Conservation (phyloP, 352 stramenopile species). For the Globisporangium solare region DNA sequence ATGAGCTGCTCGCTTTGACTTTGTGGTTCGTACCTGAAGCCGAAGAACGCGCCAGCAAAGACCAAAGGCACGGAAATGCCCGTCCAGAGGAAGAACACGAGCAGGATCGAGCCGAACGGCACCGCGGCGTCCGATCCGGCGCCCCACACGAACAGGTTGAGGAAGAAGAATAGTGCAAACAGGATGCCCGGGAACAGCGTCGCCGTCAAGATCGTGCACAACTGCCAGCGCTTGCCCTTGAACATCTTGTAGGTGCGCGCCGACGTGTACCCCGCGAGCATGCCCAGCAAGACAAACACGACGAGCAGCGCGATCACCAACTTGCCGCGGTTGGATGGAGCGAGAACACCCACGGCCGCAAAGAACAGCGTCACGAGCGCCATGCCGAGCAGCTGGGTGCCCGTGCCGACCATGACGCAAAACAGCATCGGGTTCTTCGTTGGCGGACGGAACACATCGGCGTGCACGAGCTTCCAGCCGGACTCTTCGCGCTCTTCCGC, state of each 20-base stretch:
- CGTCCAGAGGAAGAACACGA: conserved; percentile 99
- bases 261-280: conserved; percentile 94
- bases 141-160: conserved; percentile 96
- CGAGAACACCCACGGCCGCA: conserved; percentile 94
- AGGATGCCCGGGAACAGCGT: conserved; percentile 96
- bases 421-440: conserved; percentile 95
- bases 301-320: conserved; percentile 97
- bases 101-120: conserved; percentile 96
- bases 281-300: conserved; percentile 96
- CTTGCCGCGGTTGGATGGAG: conserved; percentile 95
- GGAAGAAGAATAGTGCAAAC: conserved; percentile 96
- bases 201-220: conserved; percentile 94
- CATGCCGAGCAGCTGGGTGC: conserved; percentile 97
- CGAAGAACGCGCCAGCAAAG: conserved; percentile 98
- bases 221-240: conserved; percentile 98
- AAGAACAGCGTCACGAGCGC: conserved; percentile 96
- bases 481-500: conserved; percentile 97
- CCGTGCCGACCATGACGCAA: conserved; percentile 95
- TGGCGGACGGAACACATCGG: conserved; percentile 98
- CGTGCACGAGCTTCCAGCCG: conserved; percentile 99
- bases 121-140: conserved; percentile 92
- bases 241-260: conserved; percentile 99
- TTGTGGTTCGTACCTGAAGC: conserved; percentile 89
- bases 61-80: conserved; percentile 98
- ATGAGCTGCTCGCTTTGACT: too few relatives aligned